phyloP scores from a whole-genome alignment of 176 grass and related monocot genomes.

The Hordeum marinum region DNA sequence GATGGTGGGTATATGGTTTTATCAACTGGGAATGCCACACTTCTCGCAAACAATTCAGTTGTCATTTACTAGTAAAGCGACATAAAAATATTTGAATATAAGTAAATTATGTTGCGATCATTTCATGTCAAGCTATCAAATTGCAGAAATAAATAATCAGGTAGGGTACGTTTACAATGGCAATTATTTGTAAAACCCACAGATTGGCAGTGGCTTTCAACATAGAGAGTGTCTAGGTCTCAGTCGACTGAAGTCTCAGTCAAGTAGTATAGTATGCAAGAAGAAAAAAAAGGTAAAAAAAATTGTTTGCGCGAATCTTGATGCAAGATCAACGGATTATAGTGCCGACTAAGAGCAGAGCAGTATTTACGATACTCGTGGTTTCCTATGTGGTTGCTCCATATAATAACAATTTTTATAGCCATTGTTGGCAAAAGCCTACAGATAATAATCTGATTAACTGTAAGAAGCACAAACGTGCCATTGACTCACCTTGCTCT shows the following conservation, averaged over 20 bases:
- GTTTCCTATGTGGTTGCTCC: neutral
- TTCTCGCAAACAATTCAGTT: neutral
- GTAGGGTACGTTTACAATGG: neutral
- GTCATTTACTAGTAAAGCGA: neutral
- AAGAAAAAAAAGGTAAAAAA: too few relatives aligned
- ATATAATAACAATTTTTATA: neutral
- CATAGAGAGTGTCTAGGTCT: too few relatives aligned
- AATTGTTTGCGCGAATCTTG: too few relatives aligned
- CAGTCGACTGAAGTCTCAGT: too few relatives aligned
- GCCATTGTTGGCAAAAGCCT: neutral
- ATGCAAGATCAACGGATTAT: too few relatives aligned
- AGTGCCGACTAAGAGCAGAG: too few relatives aligned
- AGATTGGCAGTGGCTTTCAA: neutral
- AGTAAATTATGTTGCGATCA: neutral
- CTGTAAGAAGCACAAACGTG: neutral
- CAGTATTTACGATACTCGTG: too few relatives aligned
- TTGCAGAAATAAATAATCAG: neutral
- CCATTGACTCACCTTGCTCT: slow-evolving; percentile 8
- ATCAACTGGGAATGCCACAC: too few relatives aligned
- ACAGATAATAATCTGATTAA: neutral
- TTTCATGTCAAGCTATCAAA: neutral
- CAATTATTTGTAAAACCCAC: neutral
- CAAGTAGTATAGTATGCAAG: too few relatives aligned
- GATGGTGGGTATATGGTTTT: neutral
- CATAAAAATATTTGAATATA: neutral